Percentiles rank a stretch among this genome's conserved stretches.
phyloP scores from a whole-genome alignment of 495 filamentous ascomycete genomes.

The Sporormia fimetaria region DNA sequence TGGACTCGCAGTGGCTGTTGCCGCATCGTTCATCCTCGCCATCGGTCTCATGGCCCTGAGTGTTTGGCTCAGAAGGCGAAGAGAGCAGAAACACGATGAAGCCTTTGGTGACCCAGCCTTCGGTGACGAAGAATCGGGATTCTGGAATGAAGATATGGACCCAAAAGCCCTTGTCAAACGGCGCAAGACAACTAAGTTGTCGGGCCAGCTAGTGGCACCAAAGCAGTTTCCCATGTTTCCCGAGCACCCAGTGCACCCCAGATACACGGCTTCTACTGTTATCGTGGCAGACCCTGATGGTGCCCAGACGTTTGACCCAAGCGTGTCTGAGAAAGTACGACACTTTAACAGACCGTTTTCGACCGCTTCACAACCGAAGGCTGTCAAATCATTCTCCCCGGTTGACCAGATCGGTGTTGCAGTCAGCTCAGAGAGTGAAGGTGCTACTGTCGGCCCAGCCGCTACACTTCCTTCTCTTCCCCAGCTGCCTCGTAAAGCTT shows the following conservation, averaged over 20 bases:
- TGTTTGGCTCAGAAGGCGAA: constrained; percentile 19
- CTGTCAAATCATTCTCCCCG: constrained; percentile 9
- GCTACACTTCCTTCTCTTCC: neutral
- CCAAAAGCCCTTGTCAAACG: neutral
- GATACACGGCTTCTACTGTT: neutral
- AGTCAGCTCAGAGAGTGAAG: constrained; percentile 23
- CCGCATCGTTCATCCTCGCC: constrained; percentile 21
- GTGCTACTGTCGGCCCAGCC: constrained; percentile 7
- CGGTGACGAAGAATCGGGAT: neutral
- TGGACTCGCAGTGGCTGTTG: constrained; percentile 25
- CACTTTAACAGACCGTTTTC: too few species aligned
- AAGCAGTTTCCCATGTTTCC: constrained; percentile 2
- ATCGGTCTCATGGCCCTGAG: constrained; percentile 24
- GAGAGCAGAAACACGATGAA: constrained; percentile 7
- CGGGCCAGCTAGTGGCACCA: neutral
- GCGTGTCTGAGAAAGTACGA: too few species aligned
- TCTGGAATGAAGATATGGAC: neutral
- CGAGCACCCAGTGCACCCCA: neutral
- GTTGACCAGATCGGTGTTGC: constrained; percentile 23
- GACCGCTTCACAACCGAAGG: too few species aligned
- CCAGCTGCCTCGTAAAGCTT: neutral
- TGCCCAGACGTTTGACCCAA: too few species aligned
- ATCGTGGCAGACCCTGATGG: too few species aligned
- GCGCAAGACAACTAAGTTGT: neutral
- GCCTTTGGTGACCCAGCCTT: constrained; percentile 5